Base-by-base conservation (phyloP, 306 rosid genomes). In the Quercus parvula region DNA sequence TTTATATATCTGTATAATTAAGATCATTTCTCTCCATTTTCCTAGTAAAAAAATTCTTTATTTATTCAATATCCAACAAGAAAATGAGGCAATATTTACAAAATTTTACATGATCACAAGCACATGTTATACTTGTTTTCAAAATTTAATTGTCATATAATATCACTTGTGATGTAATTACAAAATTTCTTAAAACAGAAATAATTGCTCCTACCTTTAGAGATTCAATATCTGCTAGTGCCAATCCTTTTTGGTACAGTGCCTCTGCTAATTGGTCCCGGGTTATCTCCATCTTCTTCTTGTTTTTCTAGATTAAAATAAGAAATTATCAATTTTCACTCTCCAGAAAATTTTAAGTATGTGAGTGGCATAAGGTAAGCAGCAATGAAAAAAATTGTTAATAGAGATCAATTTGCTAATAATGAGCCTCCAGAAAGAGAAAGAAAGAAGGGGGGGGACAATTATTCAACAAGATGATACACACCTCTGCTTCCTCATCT, bases 221-320 rank as follows among this genome's bases (percentile, higher is more conserved):
- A 79, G 96, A 85, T 82, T 92, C 92, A 11, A 88, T 85, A 70
- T 87, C 96, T 19, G 91, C 93, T 72, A 95, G 80, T 5, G 92
- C 99, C 63, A 95, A 88, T 69, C 99, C 99, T 86, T 90, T 95
- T 81, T 92, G 97, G 81, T 91, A 95, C 55, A 95, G 84, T 55
- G 97, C 98, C 86, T 91, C 97, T 15, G 92, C 92, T 81, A 95
- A 87, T 71, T 92, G 97, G 82, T 95, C 97, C 22, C 97, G 97
- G 33, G 91, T 83, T 51, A 78, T 74, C 87, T 95, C 97, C 93
- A 95, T 89, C 88, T 89, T 92, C 85, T 95, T 95, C 90, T 84
- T 92, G 80, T 66, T 85, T 81, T 83, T 87, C 99, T 92, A 74
- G 74, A 72, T 83, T 56, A 75, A 5, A 78, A 73, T 51, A 66